phyloP scores from a whole-genome alignment of 345 rosid genomes.

The Orychophragmus violaceus region DNA sequence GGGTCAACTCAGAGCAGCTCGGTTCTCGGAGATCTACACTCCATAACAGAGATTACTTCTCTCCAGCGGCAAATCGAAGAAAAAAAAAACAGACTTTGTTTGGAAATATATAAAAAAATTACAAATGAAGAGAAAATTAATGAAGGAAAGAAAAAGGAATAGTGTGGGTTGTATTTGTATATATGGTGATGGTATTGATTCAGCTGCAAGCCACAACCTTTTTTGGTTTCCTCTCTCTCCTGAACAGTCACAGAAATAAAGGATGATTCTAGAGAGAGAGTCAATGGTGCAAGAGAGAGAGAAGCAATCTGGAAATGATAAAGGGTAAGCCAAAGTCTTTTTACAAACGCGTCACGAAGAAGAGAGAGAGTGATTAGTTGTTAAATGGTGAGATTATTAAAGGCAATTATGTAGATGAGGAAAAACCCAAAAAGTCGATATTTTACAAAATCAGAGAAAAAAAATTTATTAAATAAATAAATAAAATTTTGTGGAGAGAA shows the following conservation, averaged over 20 bases:
- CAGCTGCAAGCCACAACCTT: conserved; percentile 35
- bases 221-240: conserved; percentile 11
- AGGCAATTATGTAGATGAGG: conserved; percentile 16
- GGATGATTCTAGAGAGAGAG: conserved; percentile 25
- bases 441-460: conserved; percentile 2
- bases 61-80: not conserved
- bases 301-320: conserved; percentile 20
- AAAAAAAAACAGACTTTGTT: conserved; percentile 10
- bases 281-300: conserved; percentile 24
- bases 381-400: conserved; percentile 22
- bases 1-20: conserved; percentile 10
- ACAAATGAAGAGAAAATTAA: not conserved
- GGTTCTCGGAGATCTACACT: conserved; percentile 34
- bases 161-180: conserved; percentile 6
- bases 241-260: conserved; percentile 31
- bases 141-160: not conserved
- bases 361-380: conserved; percentile 27
- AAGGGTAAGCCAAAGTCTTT: not conserved
- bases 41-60: conserved; percentile 13
- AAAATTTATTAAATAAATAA: not conserved
- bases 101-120: not conserved
- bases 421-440: conserved; percentile 4
- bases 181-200: conserved; percentile 27
- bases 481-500: not conserved
- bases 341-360: conserved; percentile 38